Evolutionary conservation across 1,284 basidiomycete genomes (phyloP), one percentile per base, ranked within the genome.

Genomic region (Tylopilus orsonianus): DNA sequence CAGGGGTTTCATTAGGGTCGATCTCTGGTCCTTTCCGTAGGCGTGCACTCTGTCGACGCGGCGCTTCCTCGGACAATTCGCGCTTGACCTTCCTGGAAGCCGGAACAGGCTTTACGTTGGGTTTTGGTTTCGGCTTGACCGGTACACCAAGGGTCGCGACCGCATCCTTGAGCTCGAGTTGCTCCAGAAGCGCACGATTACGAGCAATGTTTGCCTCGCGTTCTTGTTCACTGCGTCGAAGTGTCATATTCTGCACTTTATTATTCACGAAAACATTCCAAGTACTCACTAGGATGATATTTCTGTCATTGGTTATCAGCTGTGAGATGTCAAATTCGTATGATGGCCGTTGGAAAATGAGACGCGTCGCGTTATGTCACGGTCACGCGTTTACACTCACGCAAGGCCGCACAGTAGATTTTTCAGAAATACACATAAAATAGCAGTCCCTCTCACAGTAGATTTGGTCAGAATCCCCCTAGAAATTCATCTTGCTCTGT

Each of bases 131-230:
- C 24, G 56, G 56, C 44, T 70, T 73, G 14, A 55, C 58, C n/a
- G 71, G 61, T 18, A 76, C 61, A n/a, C 74, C 75, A 5, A 85
- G 70, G n/a, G 69, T 64, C 7, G 71, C 66, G 14, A 77, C 74
- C 3, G 79, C 81, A 55, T 80, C 78, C 54, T 80, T 78, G 27
- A 90, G 70, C 16, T 85, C 79, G 19, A 91, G 76, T 58, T 85
- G 68, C 50, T 85, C 81, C 27, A 91, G 73, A 8, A 90, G 71
- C 9, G 80, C 84, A 35, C 78, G 81, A 61, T 91, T 91, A 40
- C 85, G 77, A 10, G 85, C 86, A 43, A 91, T 90, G 58, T 89
- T 90, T 8, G 80, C 82, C 59, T 85, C 80, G 13, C 88, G 82
- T 58, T 88, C 83, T 27, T 77, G 68, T 67, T 90, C 88, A 60